Evolutionary conservation across 179 eudicot species (phyloP), one percentile per base, ranked within the genome.

Genomic region (Gypsophila paniculata): DNA sequence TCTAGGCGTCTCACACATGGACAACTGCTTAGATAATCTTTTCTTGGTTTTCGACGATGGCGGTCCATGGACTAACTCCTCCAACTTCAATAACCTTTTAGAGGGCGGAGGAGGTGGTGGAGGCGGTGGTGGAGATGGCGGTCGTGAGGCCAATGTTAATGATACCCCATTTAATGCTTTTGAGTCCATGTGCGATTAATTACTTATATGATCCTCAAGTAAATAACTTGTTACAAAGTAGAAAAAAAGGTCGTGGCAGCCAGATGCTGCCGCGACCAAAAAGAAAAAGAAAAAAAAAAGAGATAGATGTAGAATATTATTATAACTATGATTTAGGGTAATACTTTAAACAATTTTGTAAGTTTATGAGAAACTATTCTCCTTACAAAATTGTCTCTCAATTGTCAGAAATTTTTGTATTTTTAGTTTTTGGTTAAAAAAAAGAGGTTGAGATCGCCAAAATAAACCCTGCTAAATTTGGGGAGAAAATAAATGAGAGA

Each of bases 1-100:
- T 8, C 93, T 83, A 3, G 85, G 82, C 0, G 81, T 80, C 76
- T 89, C 96, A 29, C 78, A 78, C 91, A 91, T 86, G 0, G 93
- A 89, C 5, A 84, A 60, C 70, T 91, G 93, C 69, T 86, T 91
- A 13, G 90, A 75, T 13, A 89, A 44, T 79, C 71, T 78, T 80
- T 81, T 90, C n/a, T 54, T 61, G 75, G 59, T 80, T 72, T 74
- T 78, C 87, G 83, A 82, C 25, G 80, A 77, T 4, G 90, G 81
- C 5, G 90, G 89, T n/a, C 92, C 84, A 8, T 83, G 78, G 23
- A 75, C 85, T 6, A 87, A 65, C 78, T 85, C 88, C 77, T 88
- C 90, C 0, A 64, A 58, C 58, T 86, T 88, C 0, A 72, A 72
- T 0, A 73, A 69, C 8, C 42, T 22, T 15, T 14, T 44, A 11